These are phyloP conservation scores for Cyclotella kingstonii DNA, from an alignment of 108 stramenopile genomes.

Conservation along the genomic window DNA sequence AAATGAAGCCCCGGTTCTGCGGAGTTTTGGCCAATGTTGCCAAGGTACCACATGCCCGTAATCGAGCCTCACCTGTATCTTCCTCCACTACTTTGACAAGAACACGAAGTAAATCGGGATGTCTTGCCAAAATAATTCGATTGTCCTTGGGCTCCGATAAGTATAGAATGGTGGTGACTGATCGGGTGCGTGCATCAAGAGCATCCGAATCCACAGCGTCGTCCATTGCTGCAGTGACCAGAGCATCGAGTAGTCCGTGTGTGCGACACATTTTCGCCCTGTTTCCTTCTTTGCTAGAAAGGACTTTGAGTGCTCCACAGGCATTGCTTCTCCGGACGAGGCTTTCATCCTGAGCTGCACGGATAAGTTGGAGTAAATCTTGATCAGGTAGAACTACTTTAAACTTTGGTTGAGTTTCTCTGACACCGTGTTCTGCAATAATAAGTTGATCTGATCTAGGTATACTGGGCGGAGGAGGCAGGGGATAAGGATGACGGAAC, in stretches of 20 bases:
- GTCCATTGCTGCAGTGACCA: constrained; percentile 49
- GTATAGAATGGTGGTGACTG: constrained; percentile 54
- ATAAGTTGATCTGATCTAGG: constrained; percentile 49
- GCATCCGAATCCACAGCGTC: constrained; percentile 51
- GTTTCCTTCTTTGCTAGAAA: constrained; percentile 56
- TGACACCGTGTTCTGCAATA: constrained; percentile 28
- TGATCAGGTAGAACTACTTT: constrained; percentile 46
- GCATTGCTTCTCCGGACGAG: constrained; percentile 70
- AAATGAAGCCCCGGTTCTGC: constrained; percentile 57
- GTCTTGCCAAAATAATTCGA: constrained; percentile 51
- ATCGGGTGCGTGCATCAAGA: constrained; percentile 60
- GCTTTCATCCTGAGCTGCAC: constrained; percentile 49
- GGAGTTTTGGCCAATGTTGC: constrained; percentile 72
- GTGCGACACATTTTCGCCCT: constrained; percentile 69
- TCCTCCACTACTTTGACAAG: constrained; percentile 59
- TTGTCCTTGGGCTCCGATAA: constrained; percentile 69
- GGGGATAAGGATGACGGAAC: constrained; percentile 72
- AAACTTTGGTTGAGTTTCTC: constrained; percentile 8
- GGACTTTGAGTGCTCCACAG: constrained; percentile 77
- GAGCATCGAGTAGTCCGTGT: constrained; percentile 59
- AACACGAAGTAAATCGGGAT: constrained; percentile 51
- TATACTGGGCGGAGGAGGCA: constrained; percentile 47
- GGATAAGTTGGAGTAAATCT: constrained; percentile 60
- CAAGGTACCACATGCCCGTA: constrained; percentile 54
- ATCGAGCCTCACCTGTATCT: constrained; percentile 63